Evolutionary conservation across 2,329 filamentous ascomycete species (phyloP), one percentile per base, ranked within the genome.

Genomic region (Madurella fahalii): DNA sequence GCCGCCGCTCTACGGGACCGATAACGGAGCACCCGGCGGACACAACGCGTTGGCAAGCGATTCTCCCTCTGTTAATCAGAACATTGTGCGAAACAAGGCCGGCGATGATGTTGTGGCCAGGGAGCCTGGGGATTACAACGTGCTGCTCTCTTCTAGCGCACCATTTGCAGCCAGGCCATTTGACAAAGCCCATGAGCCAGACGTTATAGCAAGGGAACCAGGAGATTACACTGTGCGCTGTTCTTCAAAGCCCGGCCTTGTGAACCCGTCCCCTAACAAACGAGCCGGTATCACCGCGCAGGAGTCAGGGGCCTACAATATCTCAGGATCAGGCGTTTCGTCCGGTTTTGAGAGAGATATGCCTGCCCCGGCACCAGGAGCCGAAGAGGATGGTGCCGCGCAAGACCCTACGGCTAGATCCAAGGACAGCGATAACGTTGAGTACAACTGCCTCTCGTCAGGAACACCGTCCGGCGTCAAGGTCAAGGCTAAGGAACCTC

Each of bases 401-500:
- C 32, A 45, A 11, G 46, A 46, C 18, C 9, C 34, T 4, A 34
- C 40, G 2, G 25, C 25, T 25, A 7, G 25, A 25, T 25, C 25
- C 25, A 25, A 25, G 25, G 25, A 25, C 25, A 25, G 25, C 25
- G 25, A 25, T 25, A 25, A 7, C 25, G 25, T 25, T 25, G 50
- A 54, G 12, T 64, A 63, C 37, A 64, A 63, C 31, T 37, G 52
- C n/a, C 52, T 64, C 9, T 17, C 62, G 1, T 61, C 59, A 0
- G 62, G 62, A 9, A 64, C 62, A 0, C 55, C 57, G 1, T 64
- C 61, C 0, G 61, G 62, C 13, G 56, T 63, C 13, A 60, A 62
- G 48, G 53, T 62, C 40, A 43, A 54, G 41, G 49, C 52, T 25
- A 51, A 45, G 41, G 45, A 54, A 1, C 43, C 40, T 9, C 46